A percentile compares a stretch with the other conserved stretches of the same genome.
These are phyloP conservation scores for Ophiocytium majus DNA, from an alignment of 352 stramenopile genomes.

Conservation along the genomic window DNA sequence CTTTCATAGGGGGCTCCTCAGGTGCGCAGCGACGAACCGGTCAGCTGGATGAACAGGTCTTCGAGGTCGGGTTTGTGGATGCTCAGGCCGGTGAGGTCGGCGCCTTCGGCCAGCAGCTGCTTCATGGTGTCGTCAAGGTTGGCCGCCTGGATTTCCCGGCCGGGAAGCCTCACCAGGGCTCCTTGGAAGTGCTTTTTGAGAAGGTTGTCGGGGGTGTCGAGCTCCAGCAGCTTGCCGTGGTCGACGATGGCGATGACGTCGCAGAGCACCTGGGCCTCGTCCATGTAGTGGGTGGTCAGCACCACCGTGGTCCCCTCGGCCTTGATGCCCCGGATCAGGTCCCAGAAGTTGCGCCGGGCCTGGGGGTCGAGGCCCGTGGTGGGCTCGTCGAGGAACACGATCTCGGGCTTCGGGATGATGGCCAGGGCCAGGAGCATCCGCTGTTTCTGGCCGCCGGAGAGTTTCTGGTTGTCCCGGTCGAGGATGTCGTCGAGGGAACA, in stretches of 20 bases:
- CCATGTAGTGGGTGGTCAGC: slow-evolving; percentile 88
- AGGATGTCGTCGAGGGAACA: no score
- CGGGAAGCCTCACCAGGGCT: no score
- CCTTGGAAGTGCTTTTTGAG: slow-evolving; percentile 59
- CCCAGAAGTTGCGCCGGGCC: slow-evolving; percentile 56
- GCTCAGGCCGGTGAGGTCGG: no score
- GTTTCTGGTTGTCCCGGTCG: no score
- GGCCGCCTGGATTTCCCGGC: no score
- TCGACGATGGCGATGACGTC: slow-evolving; percentile 67
- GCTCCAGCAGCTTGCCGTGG: slow-evolving; percentile 31
- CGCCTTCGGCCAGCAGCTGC: no score
- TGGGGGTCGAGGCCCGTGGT: slow-evolving; percentile 85
- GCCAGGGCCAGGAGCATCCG: slow-evolving; percentile 78
- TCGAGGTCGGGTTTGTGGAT: no score
- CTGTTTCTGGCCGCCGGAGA: slow-evolving; percentile 70
- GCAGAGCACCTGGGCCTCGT: slow-evolving; percentile 66
- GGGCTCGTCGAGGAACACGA: slow-evolving; percentile 61
- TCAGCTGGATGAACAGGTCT: no score
- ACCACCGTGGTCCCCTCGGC: slow-evolving; percentile 70
- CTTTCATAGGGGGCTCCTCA: no score
- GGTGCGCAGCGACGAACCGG: no score
- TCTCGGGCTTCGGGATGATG: slow-evolving; percentile 87
- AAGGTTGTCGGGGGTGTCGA: slow-evolving; percentile 42
- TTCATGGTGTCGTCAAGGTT: no score
- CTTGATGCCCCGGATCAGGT: slow-evolving; percentile 59